Evolutionary conservation across 1,284 basidiomycete genomes (phyloP), one percentile per base, ranked within the genome.

Genomic region (Ustilago vetiveriae): DNA sequence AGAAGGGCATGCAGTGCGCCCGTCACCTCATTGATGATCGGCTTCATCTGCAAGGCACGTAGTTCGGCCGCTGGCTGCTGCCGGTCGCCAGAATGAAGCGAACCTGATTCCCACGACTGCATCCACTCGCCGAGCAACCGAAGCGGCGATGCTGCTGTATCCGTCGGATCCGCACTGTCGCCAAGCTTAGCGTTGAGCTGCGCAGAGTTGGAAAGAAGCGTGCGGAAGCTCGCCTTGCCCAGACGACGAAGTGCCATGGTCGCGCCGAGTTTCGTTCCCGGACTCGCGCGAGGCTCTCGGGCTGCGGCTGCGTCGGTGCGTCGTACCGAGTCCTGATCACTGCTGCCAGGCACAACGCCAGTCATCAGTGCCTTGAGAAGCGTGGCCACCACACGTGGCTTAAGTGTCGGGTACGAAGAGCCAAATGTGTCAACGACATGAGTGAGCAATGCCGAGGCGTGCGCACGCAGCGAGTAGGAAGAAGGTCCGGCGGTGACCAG

Each of bases 321-420:
- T 9, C 57, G 49, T 1, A 59, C 60, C 19, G 63, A 68, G 17
- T 73, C 56, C 36, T 59, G 50, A 32, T 70, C 57, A 43, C 46
- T 58, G 33, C 49, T 54, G 0, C 53, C 50, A 0, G 47, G 54
- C 21, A 62, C 54, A 3, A 68, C 55, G 2, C 74, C 74, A 53
- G 88, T 88, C 50, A 92, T 86, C 5, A 98, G 87, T 0, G 93
- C 93, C 13, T 94, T 87, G 7, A 94, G 86, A 6, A 98, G 87
- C 0, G 95, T 97, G 77, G 95, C 94, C 83, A 94, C 90, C 43
- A 98, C 90, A 9, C 95, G 89, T 27, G 91, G 90, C 6, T 90
- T 88, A 16, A 94, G 86, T 0, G 90, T 90, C 0, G 92, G 91
- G 79, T 94, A 95, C 2, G 82, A 80, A n/a, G 78, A 63, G 0